Conservation (phyloP, 2,329 filamentous ascomycete genomes). For the Bimuria novae-zelandiae region DNA sequence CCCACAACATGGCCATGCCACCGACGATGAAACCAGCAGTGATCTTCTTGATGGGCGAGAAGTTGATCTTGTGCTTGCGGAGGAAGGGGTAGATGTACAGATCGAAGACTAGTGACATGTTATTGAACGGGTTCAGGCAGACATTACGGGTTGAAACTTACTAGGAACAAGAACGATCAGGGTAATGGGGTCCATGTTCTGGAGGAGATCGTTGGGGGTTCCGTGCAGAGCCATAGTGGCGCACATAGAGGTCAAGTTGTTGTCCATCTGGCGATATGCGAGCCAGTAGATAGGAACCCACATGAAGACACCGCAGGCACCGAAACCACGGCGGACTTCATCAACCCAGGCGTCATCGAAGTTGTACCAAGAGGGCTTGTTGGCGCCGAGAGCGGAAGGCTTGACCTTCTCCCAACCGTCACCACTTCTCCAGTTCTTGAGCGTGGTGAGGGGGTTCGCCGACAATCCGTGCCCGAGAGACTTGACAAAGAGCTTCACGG, state of each 20-base stretch:
- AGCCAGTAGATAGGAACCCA: conserved; percentile 43
- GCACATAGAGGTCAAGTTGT: conserved; percentile 56
- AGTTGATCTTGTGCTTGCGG: conserved; percentile 63
- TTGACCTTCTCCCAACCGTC: conserved; percentile 63
- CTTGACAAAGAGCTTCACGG: conserved; percentile 61
- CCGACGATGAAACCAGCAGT: conserved; percentile 51
- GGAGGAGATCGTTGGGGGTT: conserved; percentile 56
- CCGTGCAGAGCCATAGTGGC: conserved; percentile 54
- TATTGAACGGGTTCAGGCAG: neutral
- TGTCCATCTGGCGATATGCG: conserved; percentile 54
- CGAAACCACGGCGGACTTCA: conserved; percentile 20
- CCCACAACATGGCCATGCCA: conserved; percentile 48
- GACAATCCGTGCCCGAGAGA: conserved; percentile 37
- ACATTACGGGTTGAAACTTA: conserved; percentile 26
- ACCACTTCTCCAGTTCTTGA: conserved; percentile 3
- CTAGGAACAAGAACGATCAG: conserved; percentile 54
- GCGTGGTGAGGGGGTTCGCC: neutral
- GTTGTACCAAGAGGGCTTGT: conserved; percentile 71
- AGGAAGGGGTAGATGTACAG: conserved; percentile 66
- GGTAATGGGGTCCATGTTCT: conserved; percentile 53
- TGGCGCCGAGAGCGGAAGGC: conserved; percentile 58
- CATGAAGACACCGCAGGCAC: conserved; percentile 49
- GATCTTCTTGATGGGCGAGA: conserved; percentile 71
- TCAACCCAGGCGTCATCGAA: conserved; percentile 81
- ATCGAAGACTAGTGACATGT: conserved; percentile 52